Conservation (phyloP, 2,329 filamentous ascomycete genomes). For the Verticillium klebahnii region DNA sequence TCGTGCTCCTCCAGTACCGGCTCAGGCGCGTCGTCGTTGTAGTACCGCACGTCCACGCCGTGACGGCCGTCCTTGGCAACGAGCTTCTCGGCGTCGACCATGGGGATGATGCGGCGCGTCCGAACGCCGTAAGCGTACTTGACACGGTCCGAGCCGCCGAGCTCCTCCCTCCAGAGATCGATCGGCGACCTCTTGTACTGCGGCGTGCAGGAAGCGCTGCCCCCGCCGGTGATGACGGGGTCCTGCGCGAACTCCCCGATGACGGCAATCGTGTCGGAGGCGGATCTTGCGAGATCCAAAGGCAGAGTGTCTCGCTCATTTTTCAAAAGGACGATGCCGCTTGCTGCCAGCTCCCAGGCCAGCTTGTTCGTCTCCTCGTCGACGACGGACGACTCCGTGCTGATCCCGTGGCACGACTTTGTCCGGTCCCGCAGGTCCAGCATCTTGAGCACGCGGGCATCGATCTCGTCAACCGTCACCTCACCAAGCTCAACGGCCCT, state of each 20-base stretch:
- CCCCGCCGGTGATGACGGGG: constrained; percentile 25
- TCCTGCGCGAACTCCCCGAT: constrained; percentile 50
- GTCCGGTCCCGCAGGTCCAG: constrained; percentile 9
- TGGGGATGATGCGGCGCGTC: constrained; percentile 10
- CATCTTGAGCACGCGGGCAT: constrained; percentile 10
- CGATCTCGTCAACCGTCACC: constrained; percentile 9
- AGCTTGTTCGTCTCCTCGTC: constrained; percentile 10
- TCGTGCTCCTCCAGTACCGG: constrained; percentile 9
- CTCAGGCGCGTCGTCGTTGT: constrained; percentile 8
- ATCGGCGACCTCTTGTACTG: constrained; percentile 10
- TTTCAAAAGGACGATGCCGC: constrained; percentile 55
- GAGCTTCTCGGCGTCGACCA: constrained; percentile 5
- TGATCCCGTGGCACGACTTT: constrained; percentile 3
- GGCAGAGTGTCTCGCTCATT: constrained; percentile 56
- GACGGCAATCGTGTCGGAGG: constrained; percentile 30
- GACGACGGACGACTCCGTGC: constrained; percentile 8
- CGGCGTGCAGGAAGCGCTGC: constrained; percentile 19
- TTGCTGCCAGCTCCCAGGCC: constrained; percentile 11
- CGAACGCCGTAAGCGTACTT: constrained; percentile 5
- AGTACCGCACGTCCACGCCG: constrained; percentile 11
- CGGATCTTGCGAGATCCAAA: constrained; percentile 20
- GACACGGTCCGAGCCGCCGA: neutral
- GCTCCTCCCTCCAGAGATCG: constrained; percentile 3
- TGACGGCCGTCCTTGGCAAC: constrained; percentile 6
- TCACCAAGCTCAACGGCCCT: constrained; percentile 12